phyloP scores from a whole-genome alignment of 1,284 basidiomycete genomes.

The Pseudozyma flocculosa region DNA sequence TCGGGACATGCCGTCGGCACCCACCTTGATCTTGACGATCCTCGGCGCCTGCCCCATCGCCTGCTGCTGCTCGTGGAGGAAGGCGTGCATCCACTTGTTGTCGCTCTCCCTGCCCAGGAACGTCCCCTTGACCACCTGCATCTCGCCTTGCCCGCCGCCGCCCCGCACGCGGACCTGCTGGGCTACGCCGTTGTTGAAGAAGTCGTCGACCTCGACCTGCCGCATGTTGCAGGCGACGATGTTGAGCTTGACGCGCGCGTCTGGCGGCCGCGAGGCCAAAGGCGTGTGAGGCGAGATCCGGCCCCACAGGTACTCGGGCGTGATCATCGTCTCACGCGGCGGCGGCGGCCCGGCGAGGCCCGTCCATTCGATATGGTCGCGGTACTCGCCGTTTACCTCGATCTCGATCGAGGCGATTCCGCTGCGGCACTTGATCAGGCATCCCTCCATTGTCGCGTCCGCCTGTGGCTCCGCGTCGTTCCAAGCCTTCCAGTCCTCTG shows the following conservation, averaged over 20 bases:
- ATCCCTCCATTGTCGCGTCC: slow-evolving; percentile 14
- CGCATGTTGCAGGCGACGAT: slow-evolving; percentile 36
- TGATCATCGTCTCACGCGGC: slow-evolving; percentile 13
- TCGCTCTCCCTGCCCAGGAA: slow-evolving; percentile 9
- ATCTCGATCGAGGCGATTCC: slow-evolving; percentile 29
- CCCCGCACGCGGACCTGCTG: slow-evolving; percentile 5
- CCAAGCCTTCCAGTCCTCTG: slow-evolving; percentile 12
- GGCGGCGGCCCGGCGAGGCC: slow-evolving; percentile 12
- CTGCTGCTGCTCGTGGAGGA: slow-evolving; percentile 7
- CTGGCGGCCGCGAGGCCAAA: too few relatives aligned
- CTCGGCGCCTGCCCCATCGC: neutral
- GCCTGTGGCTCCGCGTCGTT: slow-evolving; percentile 21
- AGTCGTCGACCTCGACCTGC: slow-evolving; percentile 21
- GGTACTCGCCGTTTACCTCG: slow-evolving; percentile 21
- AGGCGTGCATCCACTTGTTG: slow-evolving; percentile 13
- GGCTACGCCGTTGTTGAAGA: slow-evolving; percentile 9
- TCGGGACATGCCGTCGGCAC: slow-evolving; percentile 1
- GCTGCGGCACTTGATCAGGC: slow-evolving; percentile 15
- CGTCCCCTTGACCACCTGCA: slow-evolving; percentile 11
- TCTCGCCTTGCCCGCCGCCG: too few relatives aligned
- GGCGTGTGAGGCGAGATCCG: too few relatives aligned
- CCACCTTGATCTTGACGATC: neutral
- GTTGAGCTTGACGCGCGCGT: slow-evolving; percentile 21
- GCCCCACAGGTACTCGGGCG: slow-evolving; percentile 15
- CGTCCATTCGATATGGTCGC: slow-evolving; percentile 28